Base-by-base conservation (phyloP, 1,139 yeast species). In the Blastobotrys indianensis region DNA sequence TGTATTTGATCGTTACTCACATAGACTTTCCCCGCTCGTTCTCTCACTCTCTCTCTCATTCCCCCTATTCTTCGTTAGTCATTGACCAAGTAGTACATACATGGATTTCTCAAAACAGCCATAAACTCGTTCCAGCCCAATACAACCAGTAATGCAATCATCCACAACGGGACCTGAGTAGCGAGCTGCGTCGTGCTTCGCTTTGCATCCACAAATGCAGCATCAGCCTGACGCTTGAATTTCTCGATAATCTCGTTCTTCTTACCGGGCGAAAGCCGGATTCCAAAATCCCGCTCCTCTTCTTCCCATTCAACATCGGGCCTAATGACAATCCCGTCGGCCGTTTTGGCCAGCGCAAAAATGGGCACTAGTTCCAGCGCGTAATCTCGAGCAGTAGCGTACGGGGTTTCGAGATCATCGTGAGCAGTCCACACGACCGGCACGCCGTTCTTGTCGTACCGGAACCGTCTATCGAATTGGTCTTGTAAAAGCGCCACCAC, bases 61-160 rank as follows among this genome's bases (percentile, higher is more conserved):
- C 7, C 8, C 33, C 33, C 4, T 33, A 13, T 4, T 16, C 15
- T 16, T n/a, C 37, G 4, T 4, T n/a, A 7, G 11, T 33, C 37
- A 13, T 4, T 15, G 11, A n/a, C 10, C 11, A 33, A 35, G 4
- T 5, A 8, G 20, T 8, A 39, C 42, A 16, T 39, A 39, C 42
- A 60, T 28, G 98, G 98, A 63, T 86, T 90, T 52, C 94, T 76
- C 42, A 92, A 61, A 17, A 92, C 79, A 7, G 94, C 84, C 84
- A 88, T 77, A 57, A 92, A 84, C 70, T 94, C 97, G 65, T 90
- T 90, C 97, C 97, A 92, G 11, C 98, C 98, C 30, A 92, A 71
- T 6, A 85, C 79, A 2, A 84, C 65, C 20, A 92, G 70, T 6
- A 92, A 62, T 17, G 80, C 68, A 65, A 86, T 87, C 50, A 92